Conservation (phyloP, 352 stramenopile species). For the Pythium aquatile region DNA sequence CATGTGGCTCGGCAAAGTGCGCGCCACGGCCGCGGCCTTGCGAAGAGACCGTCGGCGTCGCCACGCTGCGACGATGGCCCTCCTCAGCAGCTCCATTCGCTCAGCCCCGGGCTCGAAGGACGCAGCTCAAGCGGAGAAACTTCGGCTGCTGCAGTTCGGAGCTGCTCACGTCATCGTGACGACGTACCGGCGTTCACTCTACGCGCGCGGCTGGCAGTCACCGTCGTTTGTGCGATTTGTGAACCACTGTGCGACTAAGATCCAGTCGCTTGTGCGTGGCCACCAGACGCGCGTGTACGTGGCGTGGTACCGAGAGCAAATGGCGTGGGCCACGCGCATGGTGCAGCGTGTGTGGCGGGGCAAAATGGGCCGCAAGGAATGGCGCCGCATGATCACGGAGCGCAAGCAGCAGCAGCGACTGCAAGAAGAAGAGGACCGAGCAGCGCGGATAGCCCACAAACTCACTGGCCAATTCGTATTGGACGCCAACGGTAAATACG, state of each 20-base stretch:
- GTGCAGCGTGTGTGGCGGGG: slow-evolving; percentile 66
- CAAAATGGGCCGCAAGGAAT: slow-evolving; percentile 53
- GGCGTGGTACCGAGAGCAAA: slow-evolving; percentile 28
- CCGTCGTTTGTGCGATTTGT: slow-evolving; percentile 47
- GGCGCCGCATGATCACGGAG: slow-evolving; percentile 49
- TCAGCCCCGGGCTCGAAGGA: not conserved
- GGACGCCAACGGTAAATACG: slow-evolving; percentile 43
- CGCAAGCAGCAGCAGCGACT: slow-evolving; percentile 39
- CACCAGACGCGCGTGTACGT: slow-evolving; percentile 41
- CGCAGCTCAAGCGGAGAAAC: not conserved
- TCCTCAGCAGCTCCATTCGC: not conserved
- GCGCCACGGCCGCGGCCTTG: slow-evolving; percentile 38
- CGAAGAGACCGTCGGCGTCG: slow-evolving; percentile 32
- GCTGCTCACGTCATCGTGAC: slow-evolving; percentile 45
- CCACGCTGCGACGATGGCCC: slow-evolving; percentile 36
- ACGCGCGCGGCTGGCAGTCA: slow-evolving; percentile 52
- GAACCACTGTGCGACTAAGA: slow-evolving; percentile 40
- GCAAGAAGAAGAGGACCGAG: slow-evolving; percentile 61
- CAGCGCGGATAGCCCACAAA: slow-evolving; percentile 53
- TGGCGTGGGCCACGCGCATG: slow-evolving; percentile 32
- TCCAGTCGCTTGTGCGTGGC: slow-evolving; percentile 62
- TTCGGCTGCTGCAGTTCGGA: slow-evolving; percentile 55
- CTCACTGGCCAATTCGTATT: slow-evolving; percentile 59
- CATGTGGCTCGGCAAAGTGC: slow-evolving; percentile 72
- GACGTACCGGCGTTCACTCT: slow-evolving; percentile 49